Percentiles rank a stretch among this genome's conserved stretches.
These are phyloP conservation scores for Incumbomyces delicatus DNA, from an alignment of 2,329 filamentous ascomycete genomes.

Conservation along the genomic window DNA sequence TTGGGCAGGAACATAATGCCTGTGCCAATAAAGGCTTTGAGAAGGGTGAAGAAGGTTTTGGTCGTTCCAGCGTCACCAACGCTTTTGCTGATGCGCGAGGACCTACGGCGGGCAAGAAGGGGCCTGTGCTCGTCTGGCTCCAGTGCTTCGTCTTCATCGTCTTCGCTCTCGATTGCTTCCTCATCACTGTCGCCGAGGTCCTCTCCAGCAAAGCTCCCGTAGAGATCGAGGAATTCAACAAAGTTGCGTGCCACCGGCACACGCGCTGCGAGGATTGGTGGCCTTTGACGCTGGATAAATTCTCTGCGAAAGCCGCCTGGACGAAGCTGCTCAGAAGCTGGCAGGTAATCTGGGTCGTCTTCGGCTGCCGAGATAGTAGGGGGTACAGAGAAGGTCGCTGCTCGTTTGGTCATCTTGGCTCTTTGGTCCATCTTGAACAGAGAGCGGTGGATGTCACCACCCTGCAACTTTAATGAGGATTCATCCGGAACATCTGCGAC, in stretches of 20 bases:
- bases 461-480: constrained; percentile 62
- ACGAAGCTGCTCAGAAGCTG: constrained; percentile 36
- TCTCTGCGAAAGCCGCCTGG: constrained; percentile 48
- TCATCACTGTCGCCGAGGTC: constrained; percentile 52
- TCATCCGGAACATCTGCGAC: constrained; percentile 27
- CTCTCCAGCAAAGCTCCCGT: constrained; percentile 68
- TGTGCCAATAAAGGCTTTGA: constrained; percentile 71
- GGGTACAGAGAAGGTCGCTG: constrained; percentile 58
- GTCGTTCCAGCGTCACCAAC: constrained; percentile 54
- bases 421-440: constrained; percentile 64
- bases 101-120: constrained; percentile 48
- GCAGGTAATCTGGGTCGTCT: constrained; percentile 29
- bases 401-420: constrained; percentile 44
- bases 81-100: constrained; percentile 33
- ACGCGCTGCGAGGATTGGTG: constrained; percentile 27
- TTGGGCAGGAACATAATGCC: constrained; percentile 76
- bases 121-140: constrained; percentile 46
- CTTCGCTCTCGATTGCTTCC: constrained; percentile 42
- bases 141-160: constrained; percentile 40
- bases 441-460: constrained; percentile 69
- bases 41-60: constrained; percentile 67
- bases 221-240: constrained; percentile 65
- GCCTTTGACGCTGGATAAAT: constrained; percentile 31
- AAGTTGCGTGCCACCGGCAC: constrained; percentile 59
- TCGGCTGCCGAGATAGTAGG: constrained; percentile 10